phyloP scores from a whole-genome alignment of 2,329 filamentous ascomycete species.

The Basipetospora chlamydospora region DNA sequence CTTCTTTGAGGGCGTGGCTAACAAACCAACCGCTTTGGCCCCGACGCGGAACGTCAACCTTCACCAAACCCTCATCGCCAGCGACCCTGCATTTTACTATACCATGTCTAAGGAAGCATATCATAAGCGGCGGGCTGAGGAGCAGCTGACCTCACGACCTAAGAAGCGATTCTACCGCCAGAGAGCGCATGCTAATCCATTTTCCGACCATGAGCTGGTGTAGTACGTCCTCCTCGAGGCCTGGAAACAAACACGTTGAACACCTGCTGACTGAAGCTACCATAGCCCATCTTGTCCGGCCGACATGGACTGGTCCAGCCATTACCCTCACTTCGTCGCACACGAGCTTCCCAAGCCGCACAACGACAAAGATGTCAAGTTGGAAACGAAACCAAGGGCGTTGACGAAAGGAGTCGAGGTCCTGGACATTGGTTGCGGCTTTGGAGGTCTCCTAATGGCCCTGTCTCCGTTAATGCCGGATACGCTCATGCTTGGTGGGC shows the following conservation, averaged over 20 bases:
- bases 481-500: conserved; percentile 64
- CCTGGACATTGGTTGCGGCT: conserved; percentile 94
- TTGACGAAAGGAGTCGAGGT: conserved; percentile 49
- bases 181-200: conserved; percentile 92
- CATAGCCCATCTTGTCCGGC: conserved; percentile 60
- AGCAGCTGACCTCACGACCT: not conserved
- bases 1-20: too few relatives aligned
- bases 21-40: too few relatives aligned
- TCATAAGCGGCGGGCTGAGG: not conserved
- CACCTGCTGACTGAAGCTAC: not conserved
- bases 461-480: conserved; percentile 70
- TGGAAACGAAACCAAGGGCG: not conserved
- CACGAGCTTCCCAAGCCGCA: conserved; percentile 10
- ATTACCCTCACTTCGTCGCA: conserved; percentile 62
- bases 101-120: conserved; percentile 3
- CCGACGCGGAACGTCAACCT: too few relatives aligned
- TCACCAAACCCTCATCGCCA: not conserved
- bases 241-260: too few relatives aligned
- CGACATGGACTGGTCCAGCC: conserved; percentile 80
- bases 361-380: not conserved
- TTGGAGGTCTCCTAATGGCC: conserved; percentile 79
- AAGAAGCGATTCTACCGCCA: conserved; percentile 90
- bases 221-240: conserved; percentile 61
- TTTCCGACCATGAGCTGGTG: conserved; percentile 78
- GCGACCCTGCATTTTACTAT: too few relatives aligned